Conservation (phyloP, 1,139 yeast species). For the Yamadazyma siamensis region DNA sequence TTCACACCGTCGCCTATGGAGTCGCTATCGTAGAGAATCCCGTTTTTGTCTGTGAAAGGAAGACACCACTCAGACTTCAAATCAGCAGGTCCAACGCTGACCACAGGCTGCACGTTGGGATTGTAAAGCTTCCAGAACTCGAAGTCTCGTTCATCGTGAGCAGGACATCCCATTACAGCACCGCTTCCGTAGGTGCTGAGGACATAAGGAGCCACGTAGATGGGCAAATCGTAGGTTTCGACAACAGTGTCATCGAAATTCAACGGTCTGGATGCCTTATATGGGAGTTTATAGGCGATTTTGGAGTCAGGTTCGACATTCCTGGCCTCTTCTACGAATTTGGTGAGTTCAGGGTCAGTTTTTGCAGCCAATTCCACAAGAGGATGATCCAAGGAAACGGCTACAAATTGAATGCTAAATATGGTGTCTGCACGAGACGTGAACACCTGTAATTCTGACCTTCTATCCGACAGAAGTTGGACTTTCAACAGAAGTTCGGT, state of each 20-base stretch:
- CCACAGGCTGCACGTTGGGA: conserved; percentile 40
- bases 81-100: conserved; percentile 41
- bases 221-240: conserved; percentile 47
- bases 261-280: conserved; percentile 60
- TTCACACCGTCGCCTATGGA: conserved; percentile 23
- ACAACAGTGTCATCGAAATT: conserved; percentile 21
- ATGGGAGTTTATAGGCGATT: conserved; percentile 50
- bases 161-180: conserved; percentile 98
- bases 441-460: conserved; percentile 46
- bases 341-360: conserved; percentile 35
- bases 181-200: conserved; percentile 80
- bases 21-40: conserved; percentile 43
- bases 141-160: conserved; percentile 80
- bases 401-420: conserved; percentile 77
- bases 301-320: conserved; percentile 50
- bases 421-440: conserved; percentile 92
- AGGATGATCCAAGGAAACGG: conserved; percentile 72
- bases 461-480: too few species aligned
- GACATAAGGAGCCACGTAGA: conserved; percentile 90
- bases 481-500: conserved; percentile 44
- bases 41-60: conserved; percentile 53
- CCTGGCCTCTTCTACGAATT: conserved; percentile 39
- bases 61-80: conserved; percentile 8
- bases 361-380: conserved; percentile 38
- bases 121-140: conserved; percentile 72